Base-by-base conservation (phyloP, 371 early-diverging fungal species). In the Coemansia sp. region DNA sequence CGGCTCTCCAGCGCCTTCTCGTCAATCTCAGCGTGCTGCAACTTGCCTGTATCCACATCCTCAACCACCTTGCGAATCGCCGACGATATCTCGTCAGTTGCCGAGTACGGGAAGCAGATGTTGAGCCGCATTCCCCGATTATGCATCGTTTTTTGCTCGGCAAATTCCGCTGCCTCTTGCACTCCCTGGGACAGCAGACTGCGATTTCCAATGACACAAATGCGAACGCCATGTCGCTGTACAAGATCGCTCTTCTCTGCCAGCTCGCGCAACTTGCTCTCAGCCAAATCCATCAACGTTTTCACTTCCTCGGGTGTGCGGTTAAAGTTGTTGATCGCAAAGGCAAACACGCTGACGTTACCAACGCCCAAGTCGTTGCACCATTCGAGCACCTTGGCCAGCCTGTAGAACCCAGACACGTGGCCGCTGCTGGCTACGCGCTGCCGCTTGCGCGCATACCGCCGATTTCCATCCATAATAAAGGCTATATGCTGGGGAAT, bases 391-490 rank as follows among this genome's bases (percentile, higher is more conserved):
- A 81, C 89, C 84, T 78, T 88, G 78, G 78, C 90, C 85, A 33
- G 95, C 78, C 61, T 84, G 84, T 83, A 78, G 70, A 90, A 95
- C 11, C 98, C 99, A 49, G 84, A 83, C 38, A 85, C 80, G 75
- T 98, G 98, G 12, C 98, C 99, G 11, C 83, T 81, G 5, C 68
- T 68, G 14, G 83, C 79, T 4, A 79, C 66, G 60, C 85, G 64
- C 26, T 88, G 82, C 6, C 70, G 66, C 48, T 84, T 84, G 63
- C 83, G 84, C 33, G 92, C 96, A 77, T 84, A 99, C 40, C 99
- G 87, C 61, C 99, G 82, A 83, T 99, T 99, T 8, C 99, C 99
- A 77, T 99, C 99, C 86, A 98, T 91, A 57, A 99, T 94, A 75
- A 99, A 95, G 1, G 91, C 99, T 9, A 98, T 83, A 77, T 99